phyloP scores from a whole-genome alignment of 1,139 yeast genomes.

The Geotrichum macrosporum region DNA sequence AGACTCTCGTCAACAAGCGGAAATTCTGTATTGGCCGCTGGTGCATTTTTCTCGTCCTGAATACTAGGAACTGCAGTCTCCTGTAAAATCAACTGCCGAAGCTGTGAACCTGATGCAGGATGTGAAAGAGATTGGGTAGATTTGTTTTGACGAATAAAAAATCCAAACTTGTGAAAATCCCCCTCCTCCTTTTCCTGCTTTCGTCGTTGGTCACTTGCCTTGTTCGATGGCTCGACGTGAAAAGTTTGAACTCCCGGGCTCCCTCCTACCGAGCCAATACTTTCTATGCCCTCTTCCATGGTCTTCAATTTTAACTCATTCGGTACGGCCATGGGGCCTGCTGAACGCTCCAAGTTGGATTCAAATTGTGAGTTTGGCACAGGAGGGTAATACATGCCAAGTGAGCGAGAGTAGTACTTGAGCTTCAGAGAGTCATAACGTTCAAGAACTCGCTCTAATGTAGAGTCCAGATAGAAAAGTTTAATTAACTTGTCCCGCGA shows the following conservation, averaged over 20 bases:
- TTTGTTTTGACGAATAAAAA: constrained; percentile 26
- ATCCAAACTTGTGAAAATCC: constrained; percentile 78
- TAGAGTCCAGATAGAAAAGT: constrained; percentile 36
- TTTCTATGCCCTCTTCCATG: neutral
- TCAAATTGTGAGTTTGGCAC: neutral
- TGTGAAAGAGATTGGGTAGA: neutral
- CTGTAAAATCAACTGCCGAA: neutral
- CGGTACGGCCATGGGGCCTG: too few species aligned
- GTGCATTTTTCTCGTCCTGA: neutral
- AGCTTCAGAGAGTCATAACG: constrained; percentile 25
- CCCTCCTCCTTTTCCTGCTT: constrained; percentile 84
- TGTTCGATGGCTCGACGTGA: neutral
- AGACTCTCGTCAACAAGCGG: neutral
- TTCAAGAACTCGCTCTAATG: constrained; percentile 33
- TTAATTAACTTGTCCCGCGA: constrained; percentile 30
- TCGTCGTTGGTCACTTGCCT: constrained; percentile 41
- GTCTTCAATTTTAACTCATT: too few species aligned
- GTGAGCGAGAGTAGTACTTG: constrained; percentile 5
- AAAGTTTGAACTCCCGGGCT: neutral
- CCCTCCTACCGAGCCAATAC: neutral
- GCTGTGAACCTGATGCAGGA: constrained; percentile 5
- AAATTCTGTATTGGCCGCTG: too few species aligned
- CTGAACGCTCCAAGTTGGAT: neutral
- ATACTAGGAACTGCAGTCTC: constrained; percentile 3
- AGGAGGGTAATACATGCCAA: constrained; percentile 10